Base-by-base conservation (phyloP, 2,329 filamentous ascomycete species). In the Hirsutella minnesotensis region DNA sequence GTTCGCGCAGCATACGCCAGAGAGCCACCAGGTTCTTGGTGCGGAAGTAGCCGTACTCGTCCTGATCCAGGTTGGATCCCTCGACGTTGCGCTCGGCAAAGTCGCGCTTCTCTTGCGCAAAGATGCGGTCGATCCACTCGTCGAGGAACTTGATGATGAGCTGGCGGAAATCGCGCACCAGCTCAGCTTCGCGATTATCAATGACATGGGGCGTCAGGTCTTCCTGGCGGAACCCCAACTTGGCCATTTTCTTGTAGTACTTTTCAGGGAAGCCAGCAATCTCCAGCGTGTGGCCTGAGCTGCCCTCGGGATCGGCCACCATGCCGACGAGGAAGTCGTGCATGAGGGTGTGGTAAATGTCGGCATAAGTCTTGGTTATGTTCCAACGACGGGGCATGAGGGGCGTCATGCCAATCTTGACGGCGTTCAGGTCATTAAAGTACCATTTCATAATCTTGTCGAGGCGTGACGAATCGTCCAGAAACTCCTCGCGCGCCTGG, bases 331-430 rank as follows among this genome's bases (percentile, higher is more conserved):
- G 73, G 60, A 92, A 95, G 61, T 95, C 87, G 66, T 94, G 92
- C 90, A 98, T 96, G 52, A 90, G 75, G 50, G 77, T 74, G 66
- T 98, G 92, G 60, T 98, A 98, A 47, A 94, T 89, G 54, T 84
- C 77, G 46, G 81, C 83, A 61, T 94, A 98, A 1, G 85, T 92
- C 59, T 84, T 81, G 66, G 89, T 84, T 39, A 98, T 95, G 58
- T 83, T 89, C 92, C 92, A 98, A 62, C 92, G 94, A 65, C 86
- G 90, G 9, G 94, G 92, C 78, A 95, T 89, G 42, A 98, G 72
- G 22, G 79, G 77, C 46, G 84, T 78, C 86, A 98, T 94, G 56
- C 92, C 90, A 48, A 94, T 75, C 62, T 90, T 88, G 57, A 95
- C 90, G 3, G 87, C 88, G 62, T 94, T 94, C 31, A 98, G 75